Base-by-base conservation (phyloP, 192 early-diverging fungal species). In the Backusella westeae region DNA sequence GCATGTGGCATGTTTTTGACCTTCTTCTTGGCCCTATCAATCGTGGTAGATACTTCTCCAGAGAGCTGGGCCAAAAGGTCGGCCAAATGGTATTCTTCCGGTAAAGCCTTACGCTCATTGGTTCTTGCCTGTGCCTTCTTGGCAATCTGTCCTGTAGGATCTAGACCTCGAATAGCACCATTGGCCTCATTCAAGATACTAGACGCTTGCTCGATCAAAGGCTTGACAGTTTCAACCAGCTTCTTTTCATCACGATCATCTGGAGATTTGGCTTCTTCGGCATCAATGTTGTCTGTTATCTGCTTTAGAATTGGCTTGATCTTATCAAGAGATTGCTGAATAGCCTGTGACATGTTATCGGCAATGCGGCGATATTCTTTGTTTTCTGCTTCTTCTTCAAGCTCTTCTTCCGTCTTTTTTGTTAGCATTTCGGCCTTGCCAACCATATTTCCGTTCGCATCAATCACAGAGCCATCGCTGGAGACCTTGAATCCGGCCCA, bases 1-100 rank as follows among this genome's bases (percentile, higher is more conserved):
- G 76, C 76, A 39, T 72, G 49, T 10, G 76, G 76, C 76, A 77
- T 77, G 36, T 69, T 59, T 10, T 69, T 56, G 17, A 77, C 5
- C 52, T 71, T 70, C 53, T 77, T 77, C 76, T 77, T 77, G 44
- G 76, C 76, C 2, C 71, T 65, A 8, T 77, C 76, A 34, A 77
- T 77, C 5, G 76, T 77, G 32, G 52, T 53, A 52, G 69, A 59
- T 17, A 77, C 56, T 72, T 77, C 76, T 0, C 76, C 76, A 35
- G 76, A 46, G 63, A 77, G 76, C 32, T 77, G 44, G 15, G 69
- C 10, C 34, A 77, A 63, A 26, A 71, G 49, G 9, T 77, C 70
- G 6, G 76, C 76, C 36, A 77, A 63, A 19, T 38, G 69, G 7
- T 77, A 66, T 29, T 77, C 69, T 38, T 71, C 76, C 44, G 49